Percentiles rank a stretch among this genome's conserved stretches.
phyloP scores from a whole-genome alignment of 257 asterid genomes.

The Cruciata laevipes region DNA sequence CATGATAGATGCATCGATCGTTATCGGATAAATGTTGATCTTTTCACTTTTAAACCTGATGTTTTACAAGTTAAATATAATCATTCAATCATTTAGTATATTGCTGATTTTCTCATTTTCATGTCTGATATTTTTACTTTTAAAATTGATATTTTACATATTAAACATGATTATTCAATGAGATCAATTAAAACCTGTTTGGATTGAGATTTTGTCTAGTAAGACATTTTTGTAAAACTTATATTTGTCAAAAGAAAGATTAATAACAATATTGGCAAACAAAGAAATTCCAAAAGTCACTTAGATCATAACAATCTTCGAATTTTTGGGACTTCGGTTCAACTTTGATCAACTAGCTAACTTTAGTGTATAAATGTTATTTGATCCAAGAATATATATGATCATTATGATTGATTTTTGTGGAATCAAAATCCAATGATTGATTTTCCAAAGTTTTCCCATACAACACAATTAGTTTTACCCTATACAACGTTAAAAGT shows the following conservation, averaged over 20 bases:
- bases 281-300: constrained; percentile 58
- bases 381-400: constrained; percentile 26
- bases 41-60: too few species aligned
- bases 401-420: background rate
- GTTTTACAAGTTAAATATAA: too few species aligned
- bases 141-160: too few species aligned
- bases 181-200: too few species aligned
- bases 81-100: too few species aligned
- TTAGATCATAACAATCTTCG: constrained; percentile 43
- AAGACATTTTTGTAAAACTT: too few species aligned
- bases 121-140: too few species aligned
- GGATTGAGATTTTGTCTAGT: too few species aligned
- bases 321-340: constrained; percentile 49
- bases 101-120: too few species aligned
- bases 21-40: too few species aligned
- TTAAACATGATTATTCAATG: too few species aligned
- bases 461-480: background rate
- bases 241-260: constrained; percentile 12
- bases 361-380: constrained; percentile 11
- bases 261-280: constrained; percentile 60
- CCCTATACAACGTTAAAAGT: background rate
- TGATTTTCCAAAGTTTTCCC: constrained; percentile 34
- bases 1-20: background rate
- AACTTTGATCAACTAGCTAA: constrained; percentile 6
- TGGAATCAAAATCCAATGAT: constrained; percentile 73